Base-by-base conservation (phyloP, 495 filamentous ascomycete genomes). In the Aspergillus homomorphus region DNA sequence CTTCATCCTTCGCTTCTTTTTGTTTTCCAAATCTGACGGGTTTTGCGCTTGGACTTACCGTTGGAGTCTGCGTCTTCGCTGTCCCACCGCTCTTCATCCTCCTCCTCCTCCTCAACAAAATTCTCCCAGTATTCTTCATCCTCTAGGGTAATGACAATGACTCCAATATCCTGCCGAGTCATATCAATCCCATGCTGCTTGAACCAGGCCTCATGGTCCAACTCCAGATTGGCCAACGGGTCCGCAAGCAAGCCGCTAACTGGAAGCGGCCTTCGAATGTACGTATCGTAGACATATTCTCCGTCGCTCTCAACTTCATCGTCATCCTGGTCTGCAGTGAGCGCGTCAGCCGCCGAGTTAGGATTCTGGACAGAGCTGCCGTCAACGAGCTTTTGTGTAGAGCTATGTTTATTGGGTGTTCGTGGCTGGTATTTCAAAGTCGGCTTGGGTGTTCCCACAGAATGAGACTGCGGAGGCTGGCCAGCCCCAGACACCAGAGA, bases 271-370 rank as follows among this genome's bases (percentile, higher is more conserved):
- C 67, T 68, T 12, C 80, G 80, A 19, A 87, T 74, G 62, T 85
- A 88, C 9, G 79, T 84, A 62, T 88, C 85, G 66, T 85, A 84
- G 48, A 87, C 82, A 65, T 82, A 88, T 45, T 83, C 80, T n/a
- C 61, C 70, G 10, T 86, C 83, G 38, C 69, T 73, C 16, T 78
- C 73, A n/a, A n/a, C n/a, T 9, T 64, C 67, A 20, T 70, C 69
- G 5, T 68, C 60, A 56, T 65, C 63, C 42, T 57, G 33, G 8
- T 54, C 45, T 58, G 56, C 42, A 43, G 53, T 44, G 0, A 24
- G 23, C 45, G 43, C 1, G 44, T 49, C 45, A 22, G 62, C 20
- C 26, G 24, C n/a, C 15, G 44, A 42, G 28, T 58, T 49, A 53
- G 20, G 22, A 14, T 44, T 10, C n/a, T 45, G 20, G 4, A 33